Evolutionary conservation across 2,329 filamentous ascomycete species (phyloP).

Genomic region (Talaromyces amestolkiae): DNA sequence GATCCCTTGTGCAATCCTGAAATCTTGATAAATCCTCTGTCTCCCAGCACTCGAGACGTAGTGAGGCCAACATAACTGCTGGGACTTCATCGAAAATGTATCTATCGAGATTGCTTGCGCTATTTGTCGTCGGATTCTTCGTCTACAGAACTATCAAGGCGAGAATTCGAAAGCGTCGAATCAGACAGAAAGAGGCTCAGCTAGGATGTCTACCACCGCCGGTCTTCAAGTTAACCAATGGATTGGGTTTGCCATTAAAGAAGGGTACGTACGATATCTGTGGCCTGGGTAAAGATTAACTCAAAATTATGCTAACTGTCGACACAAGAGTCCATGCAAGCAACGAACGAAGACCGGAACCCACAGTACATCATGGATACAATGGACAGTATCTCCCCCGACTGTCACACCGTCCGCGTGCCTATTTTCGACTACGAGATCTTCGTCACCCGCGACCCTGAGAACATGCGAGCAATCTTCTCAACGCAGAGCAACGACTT

Average conservation of each 20-base stretch:
- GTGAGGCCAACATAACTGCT: not conserved
- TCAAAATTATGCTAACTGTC: not conserved
- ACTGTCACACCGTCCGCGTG: conserved; percentile 20
- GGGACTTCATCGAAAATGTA: conserved; percentile 9
- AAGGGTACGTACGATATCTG: conserved; percentile 12
- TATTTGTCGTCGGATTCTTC: conserved; percentile 12
- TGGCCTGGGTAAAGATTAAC: too few relatives aligned
- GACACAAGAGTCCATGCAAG: conserved; percentile 17
- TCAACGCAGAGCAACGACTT: conserved; percentile 55
- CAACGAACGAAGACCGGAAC: conserved; percentile 19
- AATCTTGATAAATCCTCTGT: not conserved
- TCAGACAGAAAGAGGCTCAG: conserved; percentile 10
- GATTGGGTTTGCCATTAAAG: conserved; percentile 17
- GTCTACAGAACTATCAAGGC: conserved; percentile 16
- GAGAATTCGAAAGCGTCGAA: conserved; percentile 15
- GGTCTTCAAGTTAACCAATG: conserved; percentile 18
- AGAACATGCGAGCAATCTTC: conserved; percentile 56
- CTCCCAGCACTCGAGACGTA: not conserved
- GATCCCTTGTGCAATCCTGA: not conserved
- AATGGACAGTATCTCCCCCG: conserved; percentile 19
- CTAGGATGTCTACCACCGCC: conserved; percentile 20
- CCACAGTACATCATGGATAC: conserved; percentile 20
- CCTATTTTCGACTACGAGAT: conserved; percentile 20
- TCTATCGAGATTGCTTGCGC: conserved; percentile 3
- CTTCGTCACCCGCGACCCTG: conserved; percentile 42